Conservation (phyloP, 768 basidiomycete genomes). For the Hygrophoropsis aurantiaca region DNA sequence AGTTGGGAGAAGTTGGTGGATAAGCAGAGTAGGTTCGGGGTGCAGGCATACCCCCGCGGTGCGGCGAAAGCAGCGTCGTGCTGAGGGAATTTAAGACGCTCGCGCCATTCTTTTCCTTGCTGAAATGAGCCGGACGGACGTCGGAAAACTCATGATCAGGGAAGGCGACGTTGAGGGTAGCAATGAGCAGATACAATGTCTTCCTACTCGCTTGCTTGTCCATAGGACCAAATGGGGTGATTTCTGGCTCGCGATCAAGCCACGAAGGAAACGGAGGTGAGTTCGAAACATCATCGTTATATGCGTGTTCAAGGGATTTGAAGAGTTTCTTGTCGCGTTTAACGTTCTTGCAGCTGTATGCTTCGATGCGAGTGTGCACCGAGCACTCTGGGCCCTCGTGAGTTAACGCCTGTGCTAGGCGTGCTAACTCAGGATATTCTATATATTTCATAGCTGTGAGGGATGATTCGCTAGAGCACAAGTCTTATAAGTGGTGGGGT, state of each 20-base stretch:
- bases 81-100: constrained; percentile 82
- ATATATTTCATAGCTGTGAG: constrained; percentile 77
- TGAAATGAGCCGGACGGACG: constrained; percentile 87
- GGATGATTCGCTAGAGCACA: not conserved
- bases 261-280: constrained; percentile 86
- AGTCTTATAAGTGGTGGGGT: not conserved
- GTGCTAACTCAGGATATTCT: constrained; percentile 75
- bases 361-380: constrained; percentile 91
- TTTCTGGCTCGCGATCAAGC: constrained; percentile 67
- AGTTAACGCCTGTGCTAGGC: constrained; percentile 75
- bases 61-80: constrained; percentile 76
- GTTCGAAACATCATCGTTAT: constrained; percentile 72
- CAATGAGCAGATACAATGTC: constrained; percentile 94
- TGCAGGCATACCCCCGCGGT: constrained; percentile 61
- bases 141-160: constrained; percentile 97
- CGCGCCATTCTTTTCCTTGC: constrained; percentile 73
- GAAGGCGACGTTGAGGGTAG: constrained; percentile 95
- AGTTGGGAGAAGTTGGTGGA: constrained; percentile 67
- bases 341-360: constrained; percentile 97
- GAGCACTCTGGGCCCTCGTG: constrained; percentile 87
- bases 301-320: constrained; percentile 86
- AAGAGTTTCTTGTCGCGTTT: constrained; percentile 96
- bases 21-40: constrained; percentile 87
- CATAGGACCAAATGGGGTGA: constrained; percentile 89
- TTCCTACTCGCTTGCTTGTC: constrained; percentile 83